These are phyloP conservation scores for Termitomyces sp. DNA, from an alignment of 768 basidiomycete genomes.

Conservation along the genomic window DNA sequence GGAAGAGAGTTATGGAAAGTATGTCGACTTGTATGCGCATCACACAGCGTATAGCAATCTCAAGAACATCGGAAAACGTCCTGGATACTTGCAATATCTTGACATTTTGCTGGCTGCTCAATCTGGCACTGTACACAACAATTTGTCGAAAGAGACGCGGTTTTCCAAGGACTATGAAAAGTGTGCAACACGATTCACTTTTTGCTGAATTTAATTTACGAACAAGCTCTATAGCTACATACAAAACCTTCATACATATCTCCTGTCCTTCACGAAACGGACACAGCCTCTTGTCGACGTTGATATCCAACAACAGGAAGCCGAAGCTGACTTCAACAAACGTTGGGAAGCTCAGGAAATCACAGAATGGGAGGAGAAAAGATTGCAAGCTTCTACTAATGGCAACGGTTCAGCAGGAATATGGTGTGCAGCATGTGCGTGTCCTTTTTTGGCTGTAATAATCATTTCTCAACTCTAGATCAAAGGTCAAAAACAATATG, in stretches of 20 bases:
- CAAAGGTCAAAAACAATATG: constrained; percentile 88
- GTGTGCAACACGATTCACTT: constrained; percentile 37
- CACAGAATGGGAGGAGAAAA: constrained; percentile 63
- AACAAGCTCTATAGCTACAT: constrained; percentile 59
- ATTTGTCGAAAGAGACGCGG: constrained; percentile 64
- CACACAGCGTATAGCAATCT: constrained; percentile 90
- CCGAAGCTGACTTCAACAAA: constrained; percentile 64
- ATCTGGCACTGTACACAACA: constrained; percentile 54
- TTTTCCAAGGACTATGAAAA: constrained; percentile 72
- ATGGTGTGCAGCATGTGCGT: constrained; percentile 93
- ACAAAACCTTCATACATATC: constrained; percentile 72
- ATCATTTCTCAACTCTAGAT: not conserved
- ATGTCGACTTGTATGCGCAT: constrained; percentile 86
- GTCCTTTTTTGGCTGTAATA: not conserved
- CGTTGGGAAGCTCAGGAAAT: constrained; percentile 80
- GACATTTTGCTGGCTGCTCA: constrained; percentile 74
- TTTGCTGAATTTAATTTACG: constrained; percentile 1
- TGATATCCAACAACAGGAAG: constrained; percentile 58
- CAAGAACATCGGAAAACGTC: constrained; percentile 74
- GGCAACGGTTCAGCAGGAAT: constrained; percentile 53
- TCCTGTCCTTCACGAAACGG: constrained; percentile 81
- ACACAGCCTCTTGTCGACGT: constrained; percentile 81
- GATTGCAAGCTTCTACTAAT: constrained; percentile 36
- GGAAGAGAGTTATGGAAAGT: constrained; percentile 93
- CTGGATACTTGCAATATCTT: constrained; percentile 91